Base-by-base conservation (phyloP, 1,139 yeast species). In the Diutina catenulata region DNA sequence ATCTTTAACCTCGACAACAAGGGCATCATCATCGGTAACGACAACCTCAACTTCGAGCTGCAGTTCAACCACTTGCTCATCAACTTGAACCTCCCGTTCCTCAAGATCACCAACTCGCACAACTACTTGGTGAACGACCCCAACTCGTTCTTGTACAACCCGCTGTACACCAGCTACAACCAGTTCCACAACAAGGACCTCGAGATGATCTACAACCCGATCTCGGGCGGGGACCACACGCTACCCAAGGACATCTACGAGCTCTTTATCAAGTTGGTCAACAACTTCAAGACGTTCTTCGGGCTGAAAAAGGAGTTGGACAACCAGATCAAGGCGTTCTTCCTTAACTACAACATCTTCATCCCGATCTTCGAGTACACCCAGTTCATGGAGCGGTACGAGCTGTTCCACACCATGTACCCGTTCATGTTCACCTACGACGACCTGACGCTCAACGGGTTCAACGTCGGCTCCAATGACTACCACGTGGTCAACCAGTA, bases 321-420 rank as follows among this genome's bases (percentile, higher is more conserved):
- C 47, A 61, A 65, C 40, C 68, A 74, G 40, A 63, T 76, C 26
- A 58, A 63, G 44, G 67, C 72, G 38, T 76, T 63, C 48, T 76
- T 76, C 47, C 59, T 74, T 40, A 70, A 74, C 46, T 68, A 73
- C 49, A 76, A 76, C 51, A 63, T 68, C 16, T 62, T 76, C 43
- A 66, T 76, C 22, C 82, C 82, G 9, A 70, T 76, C n/a, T 65
- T 76, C 43, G 80, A 76, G 49, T 76, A 71, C 46, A 68, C 65
- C 37, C 55, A 62, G 32, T 76, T 76, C 47, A 75, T 74, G 68
- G 70, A 67, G 46, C 64, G 67, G 39, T 76, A 76, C 45, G 73
- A 74, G 40, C 72, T 68, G 3, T 71, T 73, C 49, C 74, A 70
- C 46, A 72, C 74, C 39, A 71, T 70, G 65, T 74, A 70, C 47